Conservation (phyloP, 139 green algal genomes). For the Eudorina sp. region DNA sequence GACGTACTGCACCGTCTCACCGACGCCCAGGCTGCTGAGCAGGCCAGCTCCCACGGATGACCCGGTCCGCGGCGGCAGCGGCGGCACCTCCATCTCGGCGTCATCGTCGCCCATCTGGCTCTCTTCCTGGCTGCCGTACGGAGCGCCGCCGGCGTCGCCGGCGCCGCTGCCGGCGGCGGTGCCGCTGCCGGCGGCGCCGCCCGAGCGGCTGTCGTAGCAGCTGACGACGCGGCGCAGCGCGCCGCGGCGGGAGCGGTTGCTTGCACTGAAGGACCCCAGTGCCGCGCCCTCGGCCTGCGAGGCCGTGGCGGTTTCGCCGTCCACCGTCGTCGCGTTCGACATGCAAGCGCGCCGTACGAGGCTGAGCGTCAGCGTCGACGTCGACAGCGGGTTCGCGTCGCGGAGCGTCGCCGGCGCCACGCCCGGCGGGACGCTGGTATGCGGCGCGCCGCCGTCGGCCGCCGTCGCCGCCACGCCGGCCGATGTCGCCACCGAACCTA, state of each 20-base stretch:
- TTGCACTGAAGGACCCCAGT: neutral
- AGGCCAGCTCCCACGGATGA: neutral
- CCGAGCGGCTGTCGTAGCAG: neutral
- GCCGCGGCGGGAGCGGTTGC: neutral
- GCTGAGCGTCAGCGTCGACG: neutral
- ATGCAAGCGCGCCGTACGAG: neutral
- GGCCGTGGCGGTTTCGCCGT: neutral
- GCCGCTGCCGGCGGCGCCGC: neutral
- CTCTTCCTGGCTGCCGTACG: neutral
- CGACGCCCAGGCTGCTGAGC: constrained; percentile 2
- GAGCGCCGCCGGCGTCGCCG: neutral
- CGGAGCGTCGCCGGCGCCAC: neutral
- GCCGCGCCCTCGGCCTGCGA: neutral
- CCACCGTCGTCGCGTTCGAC: neutral
- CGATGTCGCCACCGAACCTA: neutral
- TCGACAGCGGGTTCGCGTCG: constrained; percentile 2
- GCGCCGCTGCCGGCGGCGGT: neutral
- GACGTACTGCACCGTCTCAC: neutral
- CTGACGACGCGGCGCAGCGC: constrained; percentile 5
- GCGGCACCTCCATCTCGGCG: neutral
- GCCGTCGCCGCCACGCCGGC: neutral
- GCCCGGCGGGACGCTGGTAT: neutral
- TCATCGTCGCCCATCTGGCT: neutral
- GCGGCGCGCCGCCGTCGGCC: neutral
- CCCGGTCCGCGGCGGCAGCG: neutral